Evolutionary conservation across 2,329 filamentous ascomycete genomes (phyloP).

Genomic region (Biscogniauxia mediterranea): DNA sequence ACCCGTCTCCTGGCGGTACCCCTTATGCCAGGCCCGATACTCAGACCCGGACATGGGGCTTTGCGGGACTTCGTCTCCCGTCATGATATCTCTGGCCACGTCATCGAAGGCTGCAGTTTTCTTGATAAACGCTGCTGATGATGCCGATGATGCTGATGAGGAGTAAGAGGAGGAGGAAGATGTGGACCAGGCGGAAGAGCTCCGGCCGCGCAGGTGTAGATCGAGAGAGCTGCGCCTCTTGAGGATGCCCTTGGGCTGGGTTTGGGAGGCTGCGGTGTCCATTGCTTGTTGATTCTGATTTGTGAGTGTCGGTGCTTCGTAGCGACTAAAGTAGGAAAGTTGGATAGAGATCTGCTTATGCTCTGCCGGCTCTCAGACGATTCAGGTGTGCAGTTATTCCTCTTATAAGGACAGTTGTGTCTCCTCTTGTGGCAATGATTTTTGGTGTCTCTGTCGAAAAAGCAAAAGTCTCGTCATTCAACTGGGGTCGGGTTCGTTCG

Average conservation of each 20-base stretch:
- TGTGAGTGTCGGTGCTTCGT: neutral
- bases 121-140: neutral
- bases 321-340: neutral
- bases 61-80: constrained; percentile 20
- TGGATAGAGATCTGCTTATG: neutral
- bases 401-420: neutral
- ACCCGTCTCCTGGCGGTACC: constrained; percentile 22
- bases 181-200: constrained; percentile 17
- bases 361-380: neutral
- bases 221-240: constrained; percentile 20
- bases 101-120: constrained; percentile 22
- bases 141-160: neutral
- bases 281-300: neutral
- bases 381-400: neutral
- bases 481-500: neutral
- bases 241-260: constrained; percentile 20
- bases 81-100: constrained; percentile 23
- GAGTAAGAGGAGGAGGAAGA: constrained; percentile 26
- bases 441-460: neutral
- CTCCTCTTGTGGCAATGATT: neutral
- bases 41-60: constrained; percentile 17
- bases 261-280: constrained; percentile 3
- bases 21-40: constrained; percentile 22
- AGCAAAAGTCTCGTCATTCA: neutral
- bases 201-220: constrained; percentile 16